Evolutionary conservation across 78 protist genomes (phyloP).

Genomic region (Protostelium mycophagum): DNA sequence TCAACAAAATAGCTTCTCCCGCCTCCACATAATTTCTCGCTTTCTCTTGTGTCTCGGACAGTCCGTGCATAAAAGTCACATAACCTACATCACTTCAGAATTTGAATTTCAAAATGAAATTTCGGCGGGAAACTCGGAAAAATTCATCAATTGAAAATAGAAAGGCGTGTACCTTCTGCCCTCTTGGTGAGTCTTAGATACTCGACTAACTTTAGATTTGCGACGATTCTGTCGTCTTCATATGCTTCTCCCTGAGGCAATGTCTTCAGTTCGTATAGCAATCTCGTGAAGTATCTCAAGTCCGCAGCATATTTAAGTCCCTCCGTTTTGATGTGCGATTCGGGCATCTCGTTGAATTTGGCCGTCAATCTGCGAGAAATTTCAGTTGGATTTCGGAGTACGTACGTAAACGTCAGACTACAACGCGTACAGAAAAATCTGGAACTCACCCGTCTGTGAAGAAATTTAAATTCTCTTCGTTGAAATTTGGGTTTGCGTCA

Average conservation of each 20-base stretch:
- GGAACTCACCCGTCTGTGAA: background rate
- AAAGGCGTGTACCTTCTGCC: constrained; percentile 15
- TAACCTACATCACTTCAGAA: too few relatives aligned
- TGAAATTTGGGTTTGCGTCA: background rate
- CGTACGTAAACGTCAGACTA: too few relatives aligned
- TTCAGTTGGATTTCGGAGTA: too few relatives aligned
- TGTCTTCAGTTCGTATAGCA: background rate
- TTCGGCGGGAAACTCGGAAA: background rate
- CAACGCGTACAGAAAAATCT: too few relatives aligned
- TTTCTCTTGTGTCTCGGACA: background rate
- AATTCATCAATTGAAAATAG: too few relatives aligned
- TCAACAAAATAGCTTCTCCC: constrained; percentile 45
- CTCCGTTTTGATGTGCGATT: background rate
- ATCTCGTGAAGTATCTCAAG: background rate
- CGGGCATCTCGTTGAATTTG: background rate
- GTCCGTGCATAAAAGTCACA: background rate
- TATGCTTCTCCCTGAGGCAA: background rate
- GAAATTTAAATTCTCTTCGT: background rate
- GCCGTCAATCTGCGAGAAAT: too few relatives aligned
- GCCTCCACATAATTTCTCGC: constrained; percentile 56
- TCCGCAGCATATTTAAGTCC: background rate
- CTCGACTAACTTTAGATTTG: constrained; percentile 38
- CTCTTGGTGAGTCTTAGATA: constrained; percentile 59
- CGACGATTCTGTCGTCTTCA: constrained; percentile 59
- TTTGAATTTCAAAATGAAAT: background rate